phyloP scores from a whole-genome alignment of 495 filamentous ascomycete species.

The Aspergillus sclerotioniger region DNA sequence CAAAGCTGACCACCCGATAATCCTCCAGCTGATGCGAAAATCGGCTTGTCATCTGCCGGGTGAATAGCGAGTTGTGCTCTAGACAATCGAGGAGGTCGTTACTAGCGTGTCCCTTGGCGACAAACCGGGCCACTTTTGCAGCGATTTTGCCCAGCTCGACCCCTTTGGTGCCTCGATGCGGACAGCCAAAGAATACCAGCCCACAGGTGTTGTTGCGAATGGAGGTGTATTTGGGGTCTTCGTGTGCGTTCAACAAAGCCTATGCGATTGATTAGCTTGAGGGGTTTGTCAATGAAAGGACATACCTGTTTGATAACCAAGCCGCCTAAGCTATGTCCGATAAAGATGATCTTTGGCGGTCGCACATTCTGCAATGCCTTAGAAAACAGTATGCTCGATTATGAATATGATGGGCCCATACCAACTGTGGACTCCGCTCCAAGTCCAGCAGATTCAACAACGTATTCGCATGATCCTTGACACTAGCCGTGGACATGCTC shows the following conservation, averaged over 20 bases:
- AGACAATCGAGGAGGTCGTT: conserved; percentile 39
- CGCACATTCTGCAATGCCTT: conserved; percentile 10
- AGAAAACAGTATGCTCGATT: not conserved
- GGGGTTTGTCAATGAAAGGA: not conserved
- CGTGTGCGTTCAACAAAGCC: conserved; percentile 43
- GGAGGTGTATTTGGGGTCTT: conserved; percentile 38
- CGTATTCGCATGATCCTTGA: conserved; percentile 41
- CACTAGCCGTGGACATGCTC: conserved; percentile 37
- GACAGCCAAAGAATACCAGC: conserved; percentile 48
- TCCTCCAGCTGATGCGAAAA: conserved; percentile 40
- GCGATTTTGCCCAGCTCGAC: conserved; percentile 41
- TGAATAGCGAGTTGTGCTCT: conserved; percentile 41
- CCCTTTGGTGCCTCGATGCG: conserved; percentile 42
- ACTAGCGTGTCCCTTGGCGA: conserved; percentile 33
- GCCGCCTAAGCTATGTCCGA: conserved; percentile 48
- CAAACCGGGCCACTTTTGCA: conserved; percentile 33
- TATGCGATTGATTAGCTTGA: conserved; percentile 7
- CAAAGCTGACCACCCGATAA: conserved; percentile 41
- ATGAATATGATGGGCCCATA: conserved; percentile 4
- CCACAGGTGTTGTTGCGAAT: conserved; percentile 41
- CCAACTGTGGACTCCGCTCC: conserved; percentile 30
- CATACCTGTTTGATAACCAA: conserved; percentile 46
- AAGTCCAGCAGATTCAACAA: conserved; percentile 36
- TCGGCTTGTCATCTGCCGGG: conserved; percentile 37
- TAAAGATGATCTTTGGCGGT: conserved; percentile 41